These are phyloP conservation scores for Metroxylon sagu DNA, from an alignment of 176 grass and related monocot genomes.

Conservation along the genomic window DNA sequence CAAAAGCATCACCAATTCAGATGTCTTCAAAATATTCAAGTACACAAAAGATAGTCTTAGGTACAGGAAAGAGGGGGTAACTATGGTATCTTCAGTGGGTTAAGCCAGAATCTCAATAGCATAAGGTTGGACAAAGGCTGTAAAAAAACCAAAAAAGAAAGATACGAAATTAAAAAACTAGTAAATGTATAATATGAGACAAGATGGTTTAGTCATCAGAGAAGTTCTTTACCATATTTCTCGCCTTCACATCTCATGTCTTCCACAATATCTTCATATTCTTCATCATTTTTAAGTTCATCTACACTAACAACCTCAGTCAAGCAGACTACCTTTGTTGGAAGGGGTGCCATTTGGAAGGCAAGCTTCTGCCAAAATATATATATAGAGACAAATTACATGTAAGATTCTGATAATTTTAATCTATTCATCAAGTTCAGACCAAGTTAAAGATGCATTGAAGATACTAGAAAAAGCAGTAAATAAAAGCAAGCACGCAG, in stretches of 20 bases:
- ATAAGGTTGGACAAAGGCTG: conserved; percentile 59
- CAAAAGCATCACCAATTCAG: conserved; percentile 11
- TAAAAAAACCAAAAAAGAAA: conserved; percentile 28
- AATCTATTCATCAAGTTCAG: too few species aligned
- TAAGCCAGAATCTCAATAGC: conserved; percentile 55
- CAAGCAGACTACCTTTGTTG: conserved; percentile 80
- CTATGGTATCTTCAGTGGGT: conserved; percentile 38
- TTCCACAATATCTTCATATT: conserved; percentile 83
- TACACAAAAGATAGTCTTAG: background rate
- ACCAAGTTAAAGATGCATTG: too few species aligned
- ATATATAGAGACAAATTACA: background rate
- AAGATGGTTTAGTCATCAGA: too few species aligned
- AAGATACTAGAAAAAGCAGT: too few species aligned
- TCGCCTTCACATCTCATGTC: conserved; percentile 92
- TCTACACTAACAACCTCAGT: conserved; percentile 63
- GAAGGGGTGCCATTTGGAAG: conserved; percentile 59
- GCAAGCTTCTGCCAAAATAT: conserved; percentile 55
- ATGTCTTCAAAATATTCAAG: background rate
- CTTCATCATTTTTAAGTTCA: conserved; percentile 82
- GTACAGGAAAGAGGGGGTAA: conserved; percentile 16
- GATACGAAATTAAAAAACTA: conserved; percentile 28
- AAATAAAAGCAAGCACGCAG: too few species aligned
- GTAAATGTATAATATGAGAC: too few species aligned
- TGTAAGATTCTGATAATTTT: too few species aligned
- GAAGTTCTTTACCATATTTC: conserved; percentile 58